These are phyloP conservation scores for Metarhizium rileyi DNA, from an alignment of 2,329 filamentous ascomycete genomes.

Conservation along the genomic window DNA sequence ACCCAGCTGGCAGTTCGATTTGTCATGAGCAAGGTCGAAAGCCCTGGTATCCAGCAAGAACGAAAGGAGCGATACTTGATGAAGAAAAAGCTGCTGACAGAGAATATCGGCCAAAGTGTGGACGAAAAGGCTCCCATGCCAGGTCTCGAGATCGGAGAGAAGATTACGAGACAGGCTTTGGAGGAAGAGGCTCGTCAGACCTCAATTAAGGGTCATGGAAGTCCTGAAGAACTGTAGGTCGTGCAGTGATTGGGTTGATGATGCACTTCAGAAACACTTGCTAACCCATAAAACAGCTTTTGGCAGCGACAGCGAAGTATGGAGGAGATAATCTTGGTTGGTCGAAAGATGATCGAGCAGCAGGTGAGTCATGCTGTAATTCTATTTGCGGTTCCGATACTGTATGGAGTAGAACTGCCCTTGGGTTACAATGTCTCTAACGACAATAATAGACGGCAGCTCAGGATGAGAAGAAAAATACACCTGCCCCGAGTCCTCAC, in stretches of 20 bases:
- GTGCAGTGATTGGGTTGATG: background rate
- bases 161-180: conserved; percentile 54
- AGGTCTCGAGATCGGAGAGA: conserved; percentile 42
- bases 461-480: background rate
- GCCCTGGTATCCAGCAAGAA: conserved; percentile 77
- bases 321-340: conserved; percentile 47
- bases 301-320: conserved; percentile 52
- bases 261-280: background rate
- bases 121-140: conserved; percentile 37
- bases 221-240: conserved; percentile 41
- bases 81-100: conserved; percentile 69
- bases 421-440: background rate
- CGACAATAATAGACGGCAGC: background rate
- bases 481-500: background rate
- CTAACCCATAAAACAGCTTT: conserved; percentile 31
- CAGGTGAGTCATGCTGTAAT: conserved; percentile 16
- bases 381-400: background rate
- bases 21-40: conserved; percentile 72
- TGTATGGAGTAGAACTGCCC: background rate
- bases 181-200: conserved; percentile 51
- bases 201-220: conserved; percentile 38
- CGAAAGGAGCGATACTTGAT: conserved; percentile 70
- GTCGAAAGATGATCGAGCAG: conserved; percentile 44
- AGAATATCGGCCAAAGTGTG: conserved; percentile 53
- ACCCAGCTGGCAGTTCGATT: conserved; percentile 63